Evolutionary conservation across 2,329 filamentous ascomycete genomes (phyloP), one percentile per base, ranked within the genome.

Genomic region (Aureobasidium melanogenum): DNA sequence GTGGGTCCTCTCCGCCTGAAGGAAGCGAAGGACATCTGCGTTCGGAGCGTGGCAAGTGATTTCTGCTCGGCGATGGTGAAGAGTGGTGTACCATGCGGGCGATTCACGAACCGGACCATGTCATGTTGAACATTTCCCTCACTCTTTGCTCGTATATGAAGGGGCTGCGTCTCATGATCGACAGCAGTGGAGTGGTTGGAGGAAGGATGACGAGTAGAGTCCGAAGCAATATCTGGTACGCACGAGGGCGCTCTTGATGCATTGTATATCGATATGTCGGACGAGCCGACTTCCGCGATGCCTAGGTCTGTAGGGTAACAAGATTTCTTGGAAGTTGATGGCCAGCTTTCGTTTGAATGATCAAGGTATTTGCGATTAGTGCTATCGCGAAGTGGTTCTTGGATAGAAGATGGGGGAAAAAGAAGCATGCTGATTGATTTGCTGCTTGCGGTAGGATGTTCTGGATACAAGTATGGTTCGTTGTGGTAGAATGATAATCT

Each of bases 41-140:
- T 74, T 47, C 70, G 69, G 26, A 79, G 68, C 10, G 75, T 77
- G 14, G 73, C 73, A 47, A 71, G 68, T 15, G 76, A 79, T 62
- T 67, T 69, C 55, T 74, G 74, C 66, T 79, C 76, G 41, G 73
- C 66, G 62, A 79, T 79, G 15, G 75, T 76, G 30, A 72, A 73
- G n/a, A 79, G 72, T 14, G 73, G 73, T 38, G 68, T 72, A 58
- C 72, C 73, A 64, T 72, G 70, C 38, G 66, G 66, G 36, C 65
- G 59, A 57, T 71, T 68, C 36, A 65, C 61, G 50, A 69, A 69
- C 19, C 65, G 64, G 34, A 64, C 47, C 48, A 46, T 43, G 28
- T 60, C 54, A 38, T 57, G 54, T 28, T 57, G 54, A 28, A n/a
- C 32, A 30, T 10, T 19, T 47, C 41, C 54, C 47, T 57, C 41